Evolutionary conservation across 2,329 filamentous ascomycete genomes (phyloP).

Genomic region (Trichoderma citrinoviride): DNA sequence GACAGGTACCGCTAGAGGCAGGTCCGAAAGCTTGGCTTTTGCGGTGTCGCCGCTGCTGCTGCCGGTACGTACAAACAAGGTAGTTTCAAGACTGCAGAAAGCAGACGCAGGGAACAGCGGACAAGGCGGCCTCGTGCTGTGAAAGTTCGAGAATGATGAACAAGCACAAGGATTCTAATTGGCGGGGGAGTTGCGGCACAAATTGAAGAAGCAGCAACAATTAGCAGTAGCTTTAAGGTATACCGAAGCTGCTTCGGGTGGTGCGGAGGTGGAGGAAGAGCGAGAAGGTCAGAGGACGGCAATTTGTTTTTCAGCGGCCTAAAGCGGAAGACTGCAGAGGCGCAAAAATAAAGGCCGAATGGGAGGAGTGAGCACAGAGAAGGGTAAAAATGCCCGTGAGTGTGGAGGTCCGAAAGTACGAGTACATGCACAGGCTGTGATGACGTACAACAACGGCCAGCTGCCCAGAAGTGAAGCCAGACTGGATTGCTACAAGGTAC

Average conservation of each 20-base stretch:
- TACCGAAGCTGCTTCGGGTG: constrained; percentile 17
- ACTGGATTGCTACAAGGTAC: too few relatives aligned
- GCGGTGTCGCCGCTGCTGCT: constrained; percentile 4
- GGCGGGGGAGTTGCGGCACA: constrained; percentile 1
- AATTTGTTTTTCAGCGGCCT: constrained; percentile 10
- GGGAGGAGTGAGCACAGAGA: too few relatives aligned
- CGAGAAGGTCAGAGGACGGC: constrained; percentile 11
- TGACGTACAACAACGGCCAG: too few relatives aligned
- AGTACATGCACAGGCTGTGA: not conserved
- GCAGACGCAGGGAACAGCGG: not conserved
- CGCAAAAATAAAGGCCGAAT: not conserved
- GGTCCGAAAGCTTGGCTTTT: constrained; percentile 4
- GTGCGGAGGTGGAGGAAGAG: constrained; percentile 18
- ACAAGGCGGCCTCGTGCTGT: constrained; percentile 2
- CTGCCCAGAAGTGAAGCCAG: not conserved
- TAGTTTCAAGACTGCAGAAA: too few relatives aligned
- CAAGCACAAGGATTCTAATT: constrained; percentile 11
- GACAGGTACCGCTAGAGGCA: not conserved
- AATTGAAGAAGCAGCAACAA: not conserved
- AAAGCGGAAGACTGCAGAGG: constrained; percentile 9
- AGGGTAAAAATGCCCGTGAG: not conserved
- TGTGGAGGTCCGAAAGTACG: not conserved
- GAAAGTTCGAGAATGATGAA: constrained; percentile 17
- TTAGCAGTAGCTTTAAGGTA: not conserved
- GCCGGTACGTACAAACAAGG: not conserved